Conservation (phyloP, 306 rosid species). For the Prunus fruticosa region DNA sequence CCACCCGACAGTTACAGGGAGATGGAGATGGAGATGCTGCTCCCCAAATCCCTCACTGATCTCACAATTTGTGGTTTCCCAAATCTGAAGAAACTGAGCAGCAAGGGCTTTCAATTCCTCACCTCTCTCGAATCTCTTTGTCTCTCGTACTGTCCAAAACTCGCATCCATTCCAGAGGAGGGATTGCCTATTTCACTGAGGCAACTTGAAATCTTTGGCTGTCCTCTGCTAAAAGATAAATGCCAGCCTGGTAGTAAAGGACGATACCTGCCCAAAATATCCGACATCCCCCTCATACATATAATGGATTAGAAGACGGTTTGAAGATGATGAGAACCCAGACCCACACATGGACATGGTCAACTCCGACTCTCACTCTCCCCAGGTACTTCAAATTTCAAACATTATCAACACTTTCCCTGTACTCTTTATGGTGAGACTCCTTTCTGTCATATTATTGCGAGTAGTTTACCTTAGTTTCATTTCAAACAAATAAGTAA, state of each 20-base stretch:
- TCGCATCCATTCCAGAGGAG: slow-evolving; percentile 5
- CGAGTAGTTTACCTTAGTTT: too few relatives aligned
- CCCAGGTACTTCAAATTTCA: too few relatives aligned
- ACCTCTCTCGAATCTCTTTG: neutral
- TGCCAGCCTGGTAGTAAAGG: neutral
- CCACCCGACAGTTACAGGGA: neutral
- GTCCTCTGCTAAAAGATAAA: neutral
- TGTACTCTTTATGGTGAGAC: too few relatives aligned
- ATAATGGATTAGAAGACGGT: too few relatives aligned
- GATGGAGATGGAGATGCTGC: neutral
- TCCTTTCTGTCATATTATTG: too few relatives aligned
- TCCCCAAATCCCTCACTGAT: slow-evolving; percentile 11
- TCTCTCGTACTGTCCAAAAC: neutral
- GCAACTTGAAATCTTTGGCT: neutral
- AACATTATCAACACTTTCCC: too few relatives aligned
- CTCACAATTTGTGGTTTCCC: neutral
- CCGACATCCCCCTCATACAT: too few relatives aligned
- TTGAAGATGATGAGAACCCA: too few relatives aligned
- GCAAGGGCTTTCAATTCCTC: slow-evolving; percentile 17
- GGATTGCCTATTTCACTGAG: slow-evolving; percentile 23
- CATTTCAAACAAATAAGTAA: too few relatives aligned
- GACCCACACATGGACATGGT: too few relatives aligned
- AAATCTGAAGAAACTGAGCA: slow-evolving; percentile 10
- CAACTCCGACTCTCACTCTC: too few relatives aligned
- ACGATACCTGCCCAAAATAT: too few relatives aligned